Conservation (phyloP, 2,329 filamentous ascomycete species). For the Xylariaceae sp. region DNA sequence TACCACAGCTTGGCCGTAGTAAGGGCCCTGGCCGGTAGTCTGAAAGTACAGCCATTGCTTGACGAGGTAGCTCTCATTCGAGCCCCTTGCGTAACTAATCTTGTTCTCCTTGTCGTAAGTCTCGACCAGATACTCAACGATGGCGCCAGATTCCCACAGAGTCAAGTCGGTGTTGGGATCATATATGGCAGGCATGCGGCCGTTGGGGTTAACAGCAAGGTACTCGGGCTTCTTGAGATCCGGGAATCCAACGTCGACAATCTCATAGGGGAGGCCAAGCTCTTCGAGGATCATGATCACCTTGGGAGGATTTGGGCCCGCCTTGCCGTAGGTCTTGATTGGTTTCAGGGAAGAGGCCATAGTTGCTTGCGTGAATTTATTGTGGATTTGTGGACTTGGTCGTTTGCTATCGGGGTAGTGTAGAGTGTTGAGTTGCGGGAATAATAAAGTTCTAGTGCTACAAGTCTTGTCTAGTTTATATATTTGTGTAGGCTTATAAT, state of each 20-base stretch:
- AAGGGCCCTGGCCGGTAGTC: conserved; percentile 54
- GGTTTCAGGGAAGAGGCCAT: conserved; percentile 36
- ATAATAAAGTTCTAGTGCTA: too few relatives aligned
- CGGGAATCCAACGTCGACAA: background rate
- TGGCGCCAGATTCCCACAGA: conserved; percentile 36
- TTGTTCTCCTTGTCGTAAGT: conserved; percentile 48
- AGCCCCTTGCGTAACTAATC: conserved; percentile 44
- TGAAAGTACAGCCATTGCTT: conserved; percentile 55
- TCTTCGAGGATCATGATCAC: conserved; percentile 41
- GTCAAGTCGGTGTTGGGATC: conserved; percentile 31
- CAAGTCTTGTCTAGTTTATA: too few relatives aligned
- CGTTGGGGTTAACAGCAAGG: conserved; percentile 32
- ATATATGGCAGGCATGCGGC: conserved; percentile 29
- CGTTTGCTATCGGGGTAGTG: too few relatives aligned
- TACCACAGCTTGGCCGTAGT: conserved; percentile 52
- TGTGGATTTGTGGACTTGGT: too few relatives aligned
- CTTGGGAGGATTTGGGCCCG: conserved; percentile 43
- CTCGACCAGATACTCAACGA: conserved; percentile 32
- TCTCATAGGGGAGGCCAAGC: conserved; percentile 42
- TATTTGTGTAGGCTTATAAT: too few relatives aligned
- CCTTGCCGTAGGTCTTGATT: conserved; percentile 38
- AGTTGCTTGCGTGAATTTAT: too few relatives aligned
- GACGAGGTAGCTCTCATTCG: conserved; percentile 46
- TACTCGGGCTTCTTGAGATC: conserved; percentile 29
- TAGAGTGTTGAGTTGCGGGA: too few relatives aligned